Base-by-base conservation (phyloP, 2,329 filamentous ascomycete genomes). In the Penicillium sp. region DNA sequence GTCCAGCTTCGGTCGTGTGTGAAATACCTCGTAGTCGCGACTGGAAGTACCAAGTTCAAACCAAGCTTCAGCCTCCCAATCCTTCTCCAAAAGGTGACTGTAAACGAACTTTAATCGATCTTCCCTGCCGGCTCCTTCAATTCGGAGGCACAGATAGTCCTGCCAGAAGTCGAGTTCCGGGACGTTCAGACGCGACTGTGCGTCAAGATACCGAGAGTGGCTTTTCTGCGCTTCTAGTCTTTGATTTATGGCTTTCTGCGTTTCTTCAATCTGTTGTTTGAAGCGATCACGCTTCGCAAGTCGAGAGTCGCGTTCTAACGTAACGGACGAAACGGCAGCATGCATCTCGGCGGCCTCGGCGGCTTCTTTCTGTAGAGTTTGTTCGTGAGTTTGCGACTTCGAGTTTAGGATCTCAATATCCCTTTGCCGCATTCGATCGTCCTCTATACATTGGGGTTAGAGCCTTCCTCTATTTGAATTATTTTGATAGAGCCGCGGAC, bases 101-200 rank as follows among this genome's bases (percentile, higher is more conserved):
- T 92, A 99, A 2, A 95, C 86, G 75, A 99, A 97, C 77, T 94
- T 94, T 69, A 99, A 83, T 29, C 91, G 86, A 78, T 97, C 93
- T 65, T 91, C 89, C 73, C 87, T 86, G 1, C 92, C 93, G 0
- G 91, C 91, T 1, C 94, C 94, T 74, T 98, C 94, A 72, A 99
- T 96, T 64, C 90, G 84, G 74, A 98, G 78, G 62, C 94, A 93
- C 63, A 99, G 82, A 74, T 94, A 95, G 58, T 90, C 90, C 75
- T 96, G 91, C 95, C 95, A 99, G 75, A 98, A 98, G 69, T 93
- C 91, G 50, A 99, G 84, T 81, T 99, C 95, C 0, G 95, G 95
- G 48, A 91, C 86, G 78, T 99, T 98, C 78, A 94, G 91, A 38
- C 92, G 87, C 58, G 91, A 87, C 79, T 98, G 94, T 2, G 90